phyloP scores from a whole-genome alignment of 2,329 filamentous ascomycete genomes.

The Metarhizium humberi region DNA sequence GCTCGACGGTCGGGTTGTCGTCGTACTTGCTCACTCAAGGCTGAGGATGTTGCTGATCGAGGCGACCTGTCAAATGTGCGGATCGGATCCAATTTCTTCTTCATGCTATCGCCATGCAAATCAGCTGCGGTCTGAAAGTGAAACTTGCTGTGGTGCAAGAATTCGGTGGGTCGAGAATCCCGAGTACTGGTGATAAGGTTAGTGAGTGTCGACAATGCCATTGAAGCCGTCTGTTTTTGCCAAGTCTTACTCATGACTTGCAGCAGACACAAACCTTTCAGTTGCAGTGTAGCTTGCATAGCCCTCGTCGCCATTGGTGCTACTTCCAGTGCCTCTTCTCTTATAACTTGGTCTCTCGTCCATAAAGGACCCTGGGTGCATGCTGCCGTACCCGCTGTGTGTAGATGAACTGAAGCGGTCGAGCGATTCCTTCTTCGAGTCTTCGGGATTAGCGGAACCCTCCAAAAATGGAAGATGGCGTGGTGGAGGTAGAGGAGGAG shows the following conservation, averaged over 20 bases:
- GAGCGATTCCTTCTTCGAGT: slow-evolving; percentile 19
- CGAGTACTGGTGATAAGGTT: slow-evolving; percentile 24
- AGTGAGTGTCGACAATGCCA: slow-evolving; percentile 1
- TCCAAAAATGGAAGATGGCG: slow-evolving; percentile 26
- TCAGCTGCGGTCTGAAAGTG: slow-evolving; percentile 37
- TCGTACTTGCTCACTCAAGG: slow-evolving; percentile 28
- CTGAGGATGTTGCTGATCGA: slow-evolving; percentile 33
- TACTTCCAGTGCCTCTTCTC: slow-evolving; percentile 19
- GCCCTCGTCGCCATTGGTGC: slow-evolving; percentile 29
- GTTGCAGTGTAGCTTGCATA: slow-evolving; percentile 33
- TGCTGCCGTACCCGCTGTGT: slow-evolving; percentile 31
- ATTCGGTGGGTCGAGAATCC: slow-evolving; percentile 28
- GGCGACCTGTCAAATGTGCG: slow-evolving; percentile 36
- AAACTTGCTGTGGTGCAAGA: slow-evolving; percentile 40
- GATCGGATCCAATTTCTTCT: slow-evolving; percentile 45
- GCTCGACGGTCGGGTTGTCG: slow-evolving; percentile 30
- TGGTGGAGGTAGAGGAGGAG: slow-evolving; percentile 39
- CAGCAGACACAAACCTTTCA: slow-evolving; percentile 22
- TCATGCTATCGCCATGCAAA: slow-evolving; percentile 39
- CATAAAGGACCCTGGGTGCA: slow-evolving; percentile 21
- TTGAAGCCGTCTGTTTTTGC: not conserved
- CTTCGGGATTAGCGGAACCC: slow-evolving; percentile 19
- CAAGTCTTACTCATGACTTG: not conserved
- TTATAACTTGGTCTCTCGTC: slow-evolving; percentile 26
- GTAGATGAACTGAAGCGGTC: slow-evolving; percentile 20